Conservation (phyloP, 1,284 basidiomycete genomes). For the Papiliotrema fonsecae region DNA sequence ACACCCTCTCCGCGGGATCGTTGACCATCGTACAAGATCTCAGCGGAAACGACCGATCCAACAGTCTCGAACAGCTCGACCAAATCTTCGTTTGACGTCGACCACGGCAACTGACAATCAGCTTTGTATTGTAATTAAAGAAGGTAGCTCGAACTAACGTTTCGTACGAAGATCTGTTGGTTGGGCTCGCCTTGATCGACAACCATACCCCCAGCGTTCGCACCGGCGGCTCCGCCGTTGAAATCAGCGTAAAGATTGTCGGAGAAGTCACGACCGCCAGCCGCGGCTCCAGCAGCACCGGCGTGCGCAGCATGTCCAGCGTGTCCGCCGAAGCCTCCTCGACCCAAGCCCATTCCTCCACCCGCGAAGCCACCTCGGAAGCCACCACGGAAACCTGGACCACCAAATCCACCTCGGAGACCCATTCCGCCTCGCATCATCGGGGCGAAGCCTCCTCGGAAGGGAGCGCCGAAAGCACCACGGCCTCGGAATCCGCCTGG, state of each 20-base stretch:
- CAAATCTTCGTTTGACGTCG: slow-evolving; percentile 96
- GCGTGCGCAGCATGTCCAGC: neutral
- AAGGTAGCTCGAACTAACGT: slow-evolving; percentile 66
- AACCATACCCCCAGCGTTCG: slow-evolving; percentile 24
- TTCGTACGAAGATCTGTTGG: slow-evolving; percentile 95
- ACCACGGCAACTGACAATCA: slow-evolving; percentile 78
- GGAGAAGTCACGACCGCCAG: slow-evolving; percentile 42
- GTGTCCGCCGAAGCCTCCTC: slow-evolving; percentile 16
- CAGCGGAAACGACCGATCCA: slow-evolving; percentile 86
- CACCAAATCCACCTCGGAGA: slow-evolving; percentile 52
- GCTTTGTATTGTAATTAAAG: too few relatives aligned
- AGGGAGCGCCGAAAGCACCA: slow-evolving; percentile 35
- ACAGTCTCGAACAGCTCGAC: slow-evolving; percentile 98
- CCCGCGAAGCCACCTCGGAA: slow-evolving; percentile 51
- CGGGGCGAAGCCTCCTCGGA: slow-evolving; percentile 26
- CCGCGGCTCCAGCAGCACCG: slow-evolving; percentile 42
- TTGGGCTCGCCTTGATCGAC: slow-evolving; percentile 64
- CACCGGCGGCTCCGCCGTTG: slow-evolving; percentile 45
- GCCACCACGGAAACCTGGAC: slow-evolving; percentile 57
- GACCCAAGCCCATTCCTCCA: slow-evolving; percentile 48
- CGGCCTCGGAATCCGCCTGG: slow-evolving; percentile 23
- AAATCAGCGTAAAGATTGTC: slow-evolving; percentile 49
- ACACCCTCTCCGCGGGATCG: slow-evolving; percentile 91
- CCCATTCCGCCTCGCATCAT: slow-evolving; percentile 57
- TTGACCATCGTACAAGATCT: slow-evolving; percentile 84